These are phyloP conservation scores for Galerina marginata DNA, from an alignment of 768 basidiomycete genomes.

Conservation along the genomic window DNA sequence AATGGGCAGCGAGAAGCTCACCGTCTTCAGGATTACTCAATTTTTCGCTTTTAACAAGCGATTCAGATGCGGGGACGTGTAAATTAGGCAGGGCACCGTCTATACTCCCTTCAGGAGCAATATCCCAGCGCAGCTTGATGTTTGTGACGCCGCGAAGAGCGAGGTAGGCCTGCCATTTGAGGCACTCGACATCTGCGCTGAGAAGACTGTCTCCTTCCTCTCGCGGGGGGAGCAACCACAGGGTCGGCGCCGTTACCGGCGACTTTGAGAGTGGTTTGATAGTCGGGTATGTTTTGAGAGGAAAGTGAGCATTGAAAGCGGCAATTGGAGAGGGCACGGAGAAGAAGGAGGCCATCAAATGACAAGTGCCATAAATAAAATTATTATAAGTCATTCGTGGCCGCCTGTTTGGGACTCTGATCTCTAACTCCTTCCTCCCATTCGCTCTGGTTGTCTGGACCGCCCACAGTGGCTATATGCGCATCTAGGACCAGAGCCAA, in stretches of 20 bases:
- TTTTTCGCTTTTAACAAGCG: constrained; percentile 28
- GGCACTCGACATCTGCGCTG: constrained; percentile 82
- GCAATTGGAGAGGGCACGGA: constrained; percentile 42
- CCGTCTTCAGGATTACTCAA: constrained; percentile 37
- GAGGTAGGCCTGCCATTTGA: constrained; percentile 90
- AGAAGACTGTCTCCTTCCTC: constrained; percentile 42
- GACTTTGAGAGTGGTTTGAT: constrained; percentile 34
- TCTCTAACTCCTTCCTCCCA: constrained; percentile 1
- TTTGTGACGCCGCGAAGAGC: constrained; percentile 63
- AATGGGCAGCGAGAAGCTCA: constrained; percentile 65
- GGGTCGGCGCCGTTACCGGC: constrained; percentile 43
- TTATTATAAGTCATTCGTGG: constrained; percentile 15
- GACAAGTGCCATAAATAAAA: constrained; percentile 16
- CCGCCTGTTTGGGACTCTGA: background rate
- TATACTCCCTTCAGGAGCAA: constrained; percentile 71
- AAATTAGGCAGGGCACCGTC: constrained; percentile 74
- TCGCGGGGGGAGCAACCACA: constrained; percentile 70
- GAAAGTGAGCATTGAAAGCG: constrained; percentile 63
- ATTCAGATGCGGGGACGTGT: constrained; percentile 50
- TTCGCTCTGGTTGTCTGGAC: background rate
- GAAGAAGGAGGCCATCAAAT: constrained; percentile 30
- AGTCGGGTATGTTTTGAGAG: constrained; percentile 58
- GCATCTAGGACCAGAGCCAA: constrained; percentile 7
- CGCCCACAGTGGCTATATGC: constrained; percentile 15
- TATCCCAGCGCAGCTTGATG: constrained; percentile 68